Conservation (phyloP, 805 yeast genomes). For the Starmerella tilneyi region DNA sequence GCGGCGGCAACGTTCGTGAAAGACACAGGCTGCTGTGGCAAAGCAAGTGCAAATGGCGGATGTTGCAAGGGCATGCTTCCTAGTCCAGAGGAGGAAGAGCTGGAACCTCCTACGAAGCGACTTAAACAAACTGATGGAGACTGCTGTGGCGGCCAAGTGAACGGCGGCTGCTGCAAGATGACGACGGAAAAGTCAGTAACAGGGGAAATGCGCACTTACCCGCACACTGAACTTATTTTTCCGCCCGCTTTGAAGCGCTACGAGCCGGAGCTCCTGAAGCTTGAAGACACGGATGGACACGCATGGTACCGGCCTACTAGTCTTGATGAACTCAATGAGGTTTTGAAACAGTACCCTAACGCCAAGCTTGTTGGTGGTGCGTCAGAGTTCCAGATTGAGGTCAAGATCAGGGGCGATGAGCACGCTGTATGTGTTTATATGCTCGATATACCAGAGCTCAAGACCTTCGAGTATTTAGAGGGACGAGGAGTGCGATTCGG, state of each 20-base stretch:
- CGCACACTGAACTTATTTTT: slow-evolving; percentile 35
- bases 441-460: slow-evolving; percentile 38
- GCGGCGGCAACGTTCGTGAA: slow-evolving; percentile 37
- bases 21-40: slow-evolving; percentile 12
- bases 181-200: background rate
- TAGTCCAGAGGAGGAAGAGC: too few species aligned
- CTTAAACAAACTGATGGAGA: slow-evolving; percentile 3
- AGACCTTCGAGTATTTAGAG: slow-evolving; percentile 31
- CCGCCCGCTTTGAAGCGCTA: slow-evolving; percentile 33
- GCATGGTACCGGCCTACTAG: slow-evolving; percentile 41
- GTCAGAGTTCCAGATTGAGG: slow-evolving; percentile 41
- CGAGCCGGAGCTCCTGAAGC: slow-evolving; percentile 27
- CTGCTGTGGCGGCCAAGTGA: background rate
- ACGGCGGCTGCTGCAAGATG: slow-evolving; percentile 2
- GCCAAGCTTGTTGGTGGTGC: slow-evolving; percentile 41
- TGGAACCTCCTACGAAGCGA: too few species aligned
- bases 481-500: slow-evolving; percentile 38
- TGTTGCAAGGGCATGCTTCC: too few species aligned
- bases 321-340: slow-evolving; percentile 32
- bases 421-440: slow-evolving; percentile 36
- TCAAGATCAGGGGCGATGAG: slow-evolving; percentile 36
- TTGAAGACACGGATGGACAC: slow-evolving; percentile 34
- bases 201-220: slow-evolving; percentile 31
- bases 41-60: slow-evolving; percentile 13
- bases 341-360: slow-evolving; percentile 32